Evolutionary conservation across 1,284 basidiomycete species (phyloP).

Genomic region (Sparassis latifolia): DNA sequence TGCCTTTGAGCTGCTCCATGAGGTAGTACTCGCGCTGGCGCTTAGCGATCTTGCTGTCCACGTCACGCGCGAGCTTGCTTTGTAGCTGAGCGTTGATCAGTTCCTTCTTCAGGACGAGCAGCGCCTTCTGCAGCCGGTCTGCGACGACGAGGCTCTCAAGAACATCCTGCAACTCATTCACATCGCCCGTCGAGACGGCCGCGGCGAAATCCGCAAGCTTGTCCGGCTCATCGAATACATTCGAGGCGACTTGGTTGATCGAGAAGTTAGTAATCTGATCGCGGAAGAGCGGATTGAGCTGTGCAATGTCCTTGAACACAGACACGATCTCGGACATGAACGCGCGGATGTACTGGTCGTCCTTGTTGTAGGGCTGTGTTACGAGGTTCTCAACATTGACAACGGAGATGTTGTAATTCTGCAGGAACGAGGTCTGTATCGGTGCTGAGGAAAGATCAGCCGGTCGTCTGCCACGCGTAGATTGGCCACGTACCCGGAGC

Average conservation of each 20-base stretch:
- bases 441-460: slow-evolving; percentile 35
- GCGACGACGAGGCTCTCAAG: slow-evolving; percentile 85
- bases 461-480: background rate
- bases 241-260: slow-evolving; percentile 92
- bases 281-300: slow-evolving; percentile 95
- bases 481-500: slow-evolving; percentile 10
- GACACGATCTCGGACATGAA: slow-evolving; percentile 96
- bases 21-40: slow-evolving; percentile 96
- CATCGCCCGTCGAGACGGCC: slow-evolving; percentile 89
- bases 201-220: slow-evolving; percentile 98
- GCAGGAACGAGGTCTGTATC: slow-evolving; percentile 86
- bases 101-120: slow-evolving; percentile 96
- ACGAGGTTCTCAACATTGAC: slow-evolving; percentile 85
- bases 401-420: slow-evolving; percentile 85
- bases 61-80: slow-evolving; percentile 90
- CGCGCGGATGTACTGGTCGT: slow-evolving; percentile 91
- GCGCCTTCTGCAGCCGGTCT: slow-evolving; percentile 85
- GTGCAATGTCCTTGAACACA: slow-evolving; percentile 98
- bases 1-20: slow-evolving; percentile 98
- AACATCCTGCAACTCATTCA: slow-evolving; percentile 90
- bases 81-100: slow-evolving; percentile 96
- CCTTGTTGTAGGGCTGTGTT: slow-evolving; percentile 84
- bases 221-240: slow-evolving; percentile 98
- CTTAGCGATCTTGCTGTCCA: slow-evolving; percentile 96
- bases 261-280: slow-evolving; percentile 98